Evolutionary conservation across 768 basidiomycete species (phyloP), one percentile per base, ranked within the genome.

Genomic region (Leucosporidium creatinivorum): DNA sequence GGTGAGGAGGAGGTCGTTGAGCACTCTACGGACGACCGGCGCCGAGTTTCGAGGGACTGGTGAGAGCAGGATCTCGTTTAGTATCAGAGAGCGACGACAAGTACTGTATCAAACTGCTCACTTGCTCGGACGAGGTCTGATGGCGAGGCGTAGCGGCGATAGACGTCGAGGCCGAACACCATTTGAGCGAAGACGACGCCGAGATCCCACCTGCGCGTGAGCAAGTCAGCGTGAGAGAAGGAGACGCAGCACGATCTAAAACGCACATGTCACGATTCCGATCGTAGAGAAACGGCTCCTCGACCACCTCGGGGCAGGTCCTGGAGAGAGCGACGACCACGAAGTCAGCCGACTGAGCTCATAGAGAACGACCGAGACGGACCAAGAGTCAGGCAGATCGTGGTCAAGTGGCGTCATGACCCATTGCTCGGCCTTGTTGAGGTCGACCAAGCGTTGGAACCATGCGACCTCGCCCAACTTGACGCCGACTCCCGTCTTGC

Each of bases 221-320:
- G 39, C 9, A 25, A 25, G 28, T 7, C 8, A 47, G n/a, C 44
- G 13, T 28, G 4, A 51, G 39, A 10, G 4, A 26, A 36, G 13
- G n/a, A 23, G 33, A 9, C 57, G 50, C n/a, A n/a, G n/a, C n/a
- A 51, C 49, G 6, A 50, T 33, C 73, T n/a, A n/a, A 63, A 50
- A 73, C 73, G 61, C 58, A 76, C 58, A 74, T 66, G 58, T 76
- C 75, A 17, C 70, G 70, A 12, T 70, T 12, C 21, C 65, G 58
- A 47, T 70, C 67, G 57, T 74, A 73, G 13, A 62, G 65, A 58
- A 76, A 70, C 3, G 75, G 73, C 6, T 71, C 72, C 7, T 50
- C n/a, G 44, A 69, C 28, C 4, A 70, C 68, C 28, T 69, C 68
- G 1, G 75, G 75, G 5, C 63, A 70, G 4, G 51, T 62, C 74